phyloP scores from a whole-genome alignment of 129 eudicot species.

The Flaveria linearis region DNA sequence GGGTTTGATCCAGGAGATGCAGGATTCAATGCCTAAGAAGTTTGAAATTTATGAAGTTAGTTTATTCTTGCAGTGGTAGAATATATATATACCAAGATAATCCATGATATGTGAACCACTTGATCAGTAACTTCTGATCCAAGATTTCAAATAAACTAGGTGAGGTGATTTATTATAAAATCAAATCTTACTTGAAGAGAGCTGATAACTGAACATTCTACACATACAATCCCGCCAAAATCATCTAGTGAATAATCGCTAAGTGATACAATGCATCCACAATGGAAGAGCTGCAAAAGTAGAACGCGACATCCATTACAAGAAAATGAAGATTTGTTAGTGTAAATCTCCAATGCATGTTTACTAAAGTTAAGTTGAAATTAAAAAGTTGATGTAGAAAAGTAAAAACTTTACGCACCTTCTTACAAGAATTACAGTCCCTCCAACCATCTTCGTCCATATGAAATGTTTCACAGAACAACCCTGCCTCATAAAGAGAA shows the following conservation, averaged over 20 bases:
- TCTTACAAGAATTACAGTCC: slow-evolving; percentile 56
- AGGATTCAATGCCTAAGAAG: neutral
- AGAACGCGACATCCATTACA: neutral
- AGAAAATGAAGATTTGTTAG: slow-evolving; percentile 3
- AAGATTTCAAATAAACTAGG: neutral
- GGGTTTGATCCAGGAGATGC: neutral
- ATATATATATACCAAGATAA: slow-evolving; percentile 1
- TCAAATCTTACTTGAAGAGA: slow-evolving; percentile 39
- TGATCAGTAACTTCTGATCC: neutral
- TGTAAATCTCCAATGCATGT: slow-evolving; percentile 6
- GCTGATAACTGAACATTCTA: slow-evolving; percentile 44
- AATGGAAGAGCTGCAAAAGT: slow-evolving; percentile 55
- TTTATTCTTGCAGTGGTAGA: neutral
- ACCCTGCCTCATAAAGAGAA: slow-evolving; percentile 51
- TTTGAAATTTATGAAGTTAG: neutral
- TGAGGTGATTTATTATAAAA: neutral
- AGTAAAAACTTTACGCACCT: slow-evolving; percentile 31
- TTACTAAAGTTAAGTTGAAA: neutral
- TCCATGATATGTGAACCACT: neutral
- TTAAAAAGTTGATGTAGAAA: neutral
- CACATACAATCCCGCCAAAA: slow-evolving; percentile 57
- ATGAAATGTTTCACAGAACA: slow-evolving; percentile 60
- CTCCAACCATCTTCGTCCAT: slow-evolving; percentile 60
- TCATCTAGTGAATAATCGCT: slow-evolving; percentile 50
- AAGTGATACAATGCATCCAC: slow-evolving; percentile 65